phyloP scores from a whole-genome alignment of 805 yeast species.

The Ogataea haglerorum region DNA sequence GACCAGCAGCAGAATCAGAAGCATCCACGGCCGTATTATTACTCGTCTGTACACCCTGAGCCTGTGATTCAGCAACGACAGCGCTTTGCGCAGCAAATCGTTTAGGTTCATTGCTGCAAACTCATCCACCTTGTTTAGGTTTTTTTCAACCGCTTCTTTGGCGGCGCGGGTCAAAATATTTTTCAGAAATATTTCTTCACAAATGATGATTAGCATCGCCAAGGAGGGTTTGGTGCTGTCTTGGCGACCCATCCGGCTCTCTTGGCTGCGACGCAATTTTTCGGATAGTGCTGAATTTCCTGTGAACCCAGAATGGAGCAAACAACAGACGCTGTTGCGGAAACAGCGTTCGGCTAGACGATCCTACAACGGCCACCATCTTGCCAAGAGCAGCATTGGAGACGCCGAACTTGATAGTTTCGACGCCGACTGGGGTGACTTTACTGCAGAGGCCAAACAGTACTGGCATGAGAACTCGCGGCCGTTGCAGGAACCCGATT shows the following conservation, averaged over 20 bases:
- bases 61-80: slow-evolving; percentile 11
- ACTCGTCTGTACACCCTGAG: slow-evolving; percentile 14
- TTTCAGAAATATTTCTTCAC: background rate
- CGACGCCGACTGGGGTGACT: background rate
- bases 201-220: background rate
- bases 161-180: slow-evolving; percentile 4
- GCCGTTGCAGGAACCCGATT: background rate
- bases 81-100: background rate
- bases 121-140: background rate
- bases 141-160: background rate
- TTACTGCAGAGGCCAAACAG: background rate
- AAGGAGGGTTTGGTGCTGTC: background rate
- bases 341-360: background rate
- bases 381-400: background rate
- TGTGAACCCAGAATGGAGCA: slow-evolving; percentile 9
- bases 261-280: background rate
- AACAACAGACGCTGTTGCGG: slow-evolving; percentile 8
- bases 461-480: background rate
- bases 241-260: slow-evolving; percentile 3
- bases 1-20: slow-evolving; percentile 1
- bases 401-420: background rate
- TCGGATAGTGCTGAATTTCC: slow-evolving; percentile 1
- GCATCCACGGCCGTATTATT: slow-evolving; percentile 18
- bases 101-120: background rate
- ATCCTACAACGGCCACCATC: background rate